Conservation (phyloP, 1,139 yeast genomes). For the Hansenula anomala region DNA sequence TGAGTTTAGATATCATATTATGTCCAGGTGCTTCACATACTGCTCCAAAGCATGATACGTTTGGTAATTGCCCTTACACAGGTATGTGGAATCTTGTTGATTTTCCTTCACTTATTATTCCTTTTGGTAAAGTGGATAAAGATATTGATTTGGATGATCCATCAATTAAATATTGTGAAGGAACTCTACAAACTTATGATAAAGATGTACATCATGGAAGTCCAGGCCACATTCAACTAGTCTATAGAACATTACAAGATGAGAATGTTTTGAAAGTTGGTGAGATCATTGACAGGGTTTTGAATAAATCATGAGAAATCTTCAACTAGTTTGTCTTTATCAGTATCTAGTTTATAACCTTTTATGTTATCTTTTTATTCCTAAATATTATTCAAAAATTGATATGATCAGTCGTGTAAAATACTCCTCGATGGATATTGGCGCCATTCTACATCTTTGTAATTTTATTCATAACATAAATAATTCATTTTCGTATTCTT, state of each 20-base stretch:
- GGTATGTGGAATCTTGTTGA: conserved; percentile 58
- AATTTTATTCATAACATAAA: too few species aligned
- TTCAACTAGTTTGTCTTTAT: too few species aligned
- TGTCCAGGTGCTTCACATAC: not conserved
- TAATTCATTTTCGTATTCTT: too few species aligned
- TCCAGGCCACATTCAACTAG: conserved; percentile 44
- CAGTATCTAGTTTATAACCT: too few species aligned
- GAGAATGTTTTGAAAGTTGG: conserved; percentile 28
- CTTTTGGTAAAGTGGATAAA: conserved; percentile 53
- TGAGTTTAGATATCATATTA: too few species aligned
- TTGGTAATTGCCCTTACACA: conserved; percentile 43
- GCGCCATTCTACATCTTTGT: too few species aligned
- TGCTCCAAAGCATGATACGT: not conserved
- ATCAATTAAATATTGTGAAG: not conserved
- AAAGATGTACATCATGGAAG: conserved; percentile 36
- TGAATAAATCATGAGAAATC: too few species aligned
- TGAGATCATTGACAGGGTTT: conserved; percentile 12
- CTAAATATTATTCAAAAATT: too few species aligned
- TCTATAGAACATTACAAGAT: conserved; percentile 43
- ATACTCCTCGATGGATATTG: too few species aligned
- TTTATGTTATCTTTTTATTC: too few species aligned
- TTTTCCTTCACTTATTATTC: conserved; percentile 54
- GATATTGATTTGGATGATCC: conserved; percentile 10
- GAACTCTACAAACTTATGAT: conserved; percentile 21
- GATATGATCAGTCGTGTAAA: too few species aligned